These are phyloP conservation scores for Lentinus polychrous DNA, from an alignment of 1,284 basidiomycete genomes.

Conservation along the genomic window DNA sequence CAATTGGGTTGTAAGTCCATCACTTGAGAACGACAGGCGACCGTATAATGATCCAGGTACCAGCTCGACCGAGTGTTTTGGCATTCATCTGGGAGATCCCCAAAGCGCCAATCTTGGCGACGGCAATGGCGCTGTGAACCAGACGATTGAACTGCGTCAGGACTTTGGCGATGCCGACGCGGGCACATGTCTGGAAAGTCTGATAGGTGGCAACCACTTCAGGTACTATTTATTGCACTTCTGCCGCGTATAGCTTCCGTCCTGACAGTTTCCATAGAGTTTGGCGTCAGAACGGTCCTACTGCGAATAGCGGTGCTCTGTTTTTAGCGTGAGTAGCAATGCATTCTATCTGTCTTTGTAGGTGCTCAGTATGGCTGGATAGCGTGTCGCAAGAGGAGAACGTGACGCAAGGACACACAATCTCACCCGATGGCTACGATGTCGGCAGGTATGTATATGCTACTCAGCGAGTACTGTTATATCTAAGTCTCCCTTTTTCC, in stretches of 20 bases:
- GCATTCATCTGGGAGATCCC: slow-evolving; percentile 53
- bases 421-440: slow-evolving; percentile 50
- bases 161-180: slow-evolving; percentile 50
- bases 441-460: slow-evolving; percentile 32
- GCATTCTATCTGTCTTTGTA: neutral
- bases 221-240: slow-evolving; percentile 28
- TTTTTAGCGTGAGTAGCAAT: slow-evolving; percentile 52
- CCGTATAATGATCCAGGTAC: neutral
- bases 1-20: slow-evolving; percentile 53
- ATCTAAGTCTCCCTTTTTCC: neutral
- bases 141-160: slow-evolving; percentile 60
- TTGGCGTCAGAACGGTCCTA: slow-evolving; percentile 67
- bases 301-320: slow-evolving; percentile 53
- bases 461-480: neutral
- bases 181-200: slow-evolving; percentile 58
- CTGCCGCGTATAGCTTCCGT: neutral
- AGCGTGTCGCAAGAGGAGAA: slow-evolving; percentile 60
- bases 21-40: too few relatives aligned
- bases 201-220: slow-evolving; percentile 64
- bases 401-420: slow-evolving; percentile 37
- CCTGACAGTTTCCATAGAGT: slow-evolving; percentile 31
- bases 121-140: slow-evolving; percentile 52
- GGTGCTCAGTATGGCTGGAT: neutral
- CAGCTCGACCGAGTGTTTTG: slow-evolving; percentile 69
- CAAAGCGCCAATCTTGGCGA: slow-evolving; percentile 71